Percentiles rank a stretch among this genome's conserved stretches.
These are phyloP conservation scores for Gamarada debralockiae DNA, from an alignment of 495 filamentous ascomycete genomes.

Conservation along the genomic window DNA sequence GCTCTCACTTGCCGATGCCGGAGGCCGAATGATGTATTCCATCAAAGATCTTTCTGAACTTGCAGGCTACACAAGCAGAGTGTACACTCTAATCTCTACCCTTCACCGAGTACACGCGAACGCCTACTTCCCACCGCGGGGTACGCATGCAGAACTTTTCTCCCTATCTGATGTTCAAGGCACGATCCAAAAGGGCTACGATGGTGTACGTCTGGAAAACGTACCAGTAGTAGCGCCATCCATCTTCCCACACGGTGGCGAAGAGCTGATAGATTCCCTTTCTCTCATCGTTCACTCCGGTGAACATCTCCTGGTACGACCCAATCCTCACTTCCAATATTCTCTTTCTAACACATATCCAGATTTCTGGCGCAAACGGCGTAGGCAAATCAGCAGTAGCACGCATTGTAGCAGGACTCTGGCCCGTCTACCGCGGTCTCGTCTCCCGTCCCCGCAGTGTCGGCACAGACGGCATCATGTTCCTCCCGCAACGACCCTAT, in stretches of 20 bases:
- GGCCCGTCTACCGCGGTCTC: slow-evolving; percentile 89
- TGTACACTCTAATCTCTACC: slow-evolving; percentile 92
- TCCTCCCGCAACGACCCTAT: slow-evolving; percentile 92
- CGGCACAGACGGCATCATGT: slow-evolving; percentile 93
- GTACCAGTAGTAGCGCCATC: slow-evolving; percentile 89
- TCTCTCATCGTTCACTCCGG: slow-evolving; percentile 84
- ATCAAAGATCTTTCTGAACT: slow-evolving; percentile 98
- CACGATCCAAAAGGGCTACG: slow-evolving; percentile 88
- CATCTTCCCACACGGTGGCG: slow-evolving; percentile 79
- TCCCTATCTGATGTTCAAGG: slow-evolving; percentile 89
- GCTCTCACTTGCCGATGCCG: slow-evolving; percentile 95
- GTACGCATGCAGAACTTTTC: slow-evolving; percentile 70
- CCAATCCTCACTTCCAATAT: not conserved
- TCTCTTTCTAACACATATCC: slow-evolving; percentile 2
- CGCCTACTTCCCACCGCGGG: slow-evolving; percentile 70
- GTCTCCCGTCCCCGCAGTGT: slow-evolving; percentile 77
- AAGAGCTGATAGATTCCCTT: slow-evolving; percentile 83
- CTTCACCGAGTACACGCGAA: slow-evolving; percentile 91
- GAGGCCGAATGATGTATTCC: slow-evolving; percentile 97
- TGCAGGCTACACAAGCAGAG: slow-evolving; percentile 90
- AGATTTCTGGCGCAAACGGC: slow-evolving; percentile 91
- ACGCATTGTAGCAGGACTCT: slow-evolving; percentile 86
- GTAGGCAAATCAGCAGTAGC: slow-evolving; percentile 90
- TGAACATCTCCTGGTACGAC: slow-evolving; percentile 73
- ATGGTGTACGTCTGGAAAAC: slow-evolving; percentile 89